Percentiles rank a stretch among this genome's conserved stretches.
phyloP scores from a whole-genome alignment of 2,329 filamentous ascomycete species.

The Xylogone sp. region DNA sequence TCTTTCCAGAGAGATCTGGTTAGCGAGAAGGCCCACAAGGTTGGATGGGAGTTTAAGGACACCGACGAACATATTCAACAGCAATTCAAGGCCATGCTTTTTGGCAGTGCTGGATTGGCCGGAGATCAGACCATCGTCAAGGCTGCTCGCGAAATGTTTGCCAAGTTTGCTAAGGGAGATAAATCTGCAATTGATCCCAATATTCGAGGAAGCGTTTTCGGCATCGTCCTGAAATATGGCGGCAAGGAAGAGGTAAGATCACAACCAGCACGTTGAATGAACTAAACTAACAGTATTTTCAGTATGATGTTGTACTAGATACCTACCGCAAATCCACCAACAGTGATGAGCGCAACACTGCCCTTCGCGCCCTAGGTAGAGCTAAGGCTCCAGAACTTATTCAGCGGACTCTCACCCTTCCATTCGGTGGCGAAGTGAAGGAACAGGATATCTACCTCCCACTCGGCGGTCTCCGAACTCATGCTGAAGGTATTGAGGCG shows the following conservation, averaged over 20 bases:
- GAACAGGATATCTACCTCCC: constrained; percentile 94
- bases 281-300: constrained; percentile 10
- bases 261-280: background rate
- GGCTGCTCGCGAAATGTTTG: constrained; percentile 86
- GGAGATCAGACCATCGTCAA: constrained; percentile 76
- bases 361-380: constrained; percentile 77
- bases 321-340: constrained; percentile 73
- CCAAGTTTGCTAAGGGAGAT: constrained; percentile 77
- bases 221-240: constrained; percentile 78
- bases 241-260: constrained; percentile 70
- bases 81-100: constrained; percentile 91
- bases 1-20: constrained; percentile 78
- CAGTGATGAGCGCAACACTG: constrained; percentile 87
- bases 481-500: constrained; percentile 73
- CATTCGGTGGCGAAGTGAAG: constrained; percentile 79
- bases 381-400: constrained; percentile 76
- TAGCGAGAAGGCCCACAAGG: constrained; percentile 74
- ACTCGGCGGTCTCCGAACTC: constrained; percentile 71
- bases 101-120: constrained; percentile 74
- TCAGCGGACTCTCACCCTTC: constrained; percentile 71
- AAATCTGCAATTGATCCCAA: constrained; percentile 84
- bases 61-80: constrained; percentile 85
- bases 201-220: constrained; percentile 81
- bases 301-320: constrained; percentile 74
- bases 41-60: constrained; percentile 85